A percentile compares a stretch with the other conserved stretches of the same genome.
phyloP scores from a whole-genome alignment of 345 rosid genomes.

The Limnanthes douglasii region DNA sequence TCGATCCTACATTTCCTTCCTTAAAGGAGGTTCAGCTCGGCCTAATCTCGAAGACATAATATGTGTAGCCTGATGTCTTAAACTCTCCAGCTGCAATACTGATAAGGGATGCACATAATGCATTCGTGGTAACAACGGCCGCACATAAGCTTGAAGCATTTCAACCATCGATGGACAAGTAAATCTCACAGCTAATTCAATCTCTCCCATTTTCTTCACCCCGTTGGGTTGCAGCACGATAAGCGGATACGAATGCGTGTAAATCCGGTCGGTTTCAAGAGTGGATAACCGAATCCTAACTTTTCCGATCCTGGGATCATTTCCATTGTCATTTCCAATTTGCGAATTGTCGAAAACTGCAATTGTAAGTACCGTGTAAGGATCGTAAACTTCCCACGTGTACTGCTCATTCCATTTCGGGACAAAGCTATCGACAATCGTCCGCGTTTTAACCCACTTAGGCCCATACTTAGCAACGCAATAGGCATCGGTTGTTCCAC shows the following conservation, averaged over 20 bases:
- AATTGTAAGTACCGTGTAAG: conserved; percentile 24
- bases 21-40: conserved; percentile 18
- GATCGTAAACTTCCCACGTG: conserved; percentile 47
- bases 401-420: conserved; percentile 44
- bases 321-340: conserved; percentile 8
- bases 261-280: conserved; percentile 16
- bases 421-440: conserved; percentile 20
- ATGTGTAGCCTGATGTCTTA: conserved; percentile 27
- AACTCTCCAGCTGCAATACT: conserved; percentile 17
- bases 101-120: conserved; percentile 23
- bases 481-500: conserved; percentile 31
- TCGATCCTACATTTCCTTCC: conserved; percentile 16
- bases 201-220: conserved; percentile 33
- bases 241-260: conserved; percentile 30
- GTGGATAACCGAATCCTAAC: conserved; percentile 30
- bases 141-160: conserved; percentile 19
- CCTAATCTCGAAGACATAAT: conserved; percentile 15
- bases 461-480: conserved; percentile 36
- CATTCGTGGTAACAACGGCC: conserved; percentile 27
- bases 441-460: conserved; percentile 38
- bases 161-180: conserved; percentile 17
- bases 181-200: conserved; percentile 25
- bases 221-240: conserved; percentile 22
- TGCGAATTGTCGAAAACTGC: conserved; percentile 31
- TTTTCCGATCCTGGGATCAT: conserved; percentile 25